These are phyloP conservation scores for Penicillium goetzii DNA, from an alignment of 495 filamentous ascomycete genomes.

Conservation along the genomic window DNA sequence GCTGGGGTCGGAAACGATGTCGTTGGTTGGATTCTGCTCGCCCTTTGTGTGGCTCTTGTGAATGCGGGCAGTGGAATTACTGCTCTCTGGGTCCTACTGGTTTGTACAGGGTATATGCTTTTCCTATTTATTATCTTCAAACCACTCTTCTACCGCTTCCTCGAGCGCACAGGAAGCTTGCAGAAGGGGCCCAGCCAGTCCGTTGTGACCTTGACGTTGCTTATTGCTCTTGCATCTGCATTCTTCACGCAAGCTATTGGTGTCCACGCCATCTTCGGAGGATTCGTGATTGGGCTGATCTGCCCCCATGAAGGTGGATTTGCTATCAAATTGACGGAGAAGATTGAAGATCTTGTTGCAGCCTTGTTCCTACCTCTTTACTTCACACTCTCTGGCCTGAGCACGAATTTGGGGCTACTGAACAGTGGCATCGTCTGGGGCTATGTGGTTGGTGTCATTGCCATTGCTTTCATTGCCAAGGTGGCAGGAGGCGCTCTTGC, in stretches of 20 bases:
- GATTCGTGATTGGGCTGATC: constrained; percentile 85
- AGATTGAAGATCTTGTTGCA: constrained; percentile 90
- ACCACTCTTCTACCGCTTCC: constrained; percentile 75
- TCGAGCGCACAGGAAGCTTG: constrained; percentile 74
- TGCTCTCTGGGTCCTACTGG: constrained; percentile 84
- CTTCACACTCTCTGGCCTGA: constrained; percentile 90
- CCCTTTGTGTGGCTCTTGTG: constrained; percentile 90
- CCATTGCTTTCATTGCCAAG: constrained; percentile 84
- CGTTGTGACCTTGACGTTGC: constrained; percentile 79
- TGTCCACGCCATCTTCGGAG: constrained; percentile 88
- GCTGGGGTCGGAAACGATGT: constrained; percentile 97
- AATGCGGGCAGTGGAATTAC: constrained; percentile 85
- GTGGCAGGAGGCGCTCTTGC: constrained; percentile 84
- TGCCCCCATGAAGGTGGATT: constrained; percentile 95
- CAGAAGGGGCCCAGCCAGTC: constrained; percentile 90
- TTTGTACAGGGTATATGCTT: constrained; percentile 73
- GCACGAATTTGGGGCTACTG: constrained; percentile 85
- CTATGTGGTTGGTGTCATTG: constrained; percentile 85
- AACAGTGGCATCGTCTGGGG: constrained; percentile 85
- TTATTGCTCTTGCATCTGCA: constrained; percentile 79
- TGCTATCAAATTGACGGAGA: constrained; percentile 92
- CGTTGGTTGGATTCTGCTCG: constrained; percentile 90
- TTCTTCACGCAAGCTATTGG: constrained; percentile 97
- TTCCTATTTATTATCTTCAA: constrained; percentile 77
- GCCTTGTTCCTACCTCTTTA: constrained; percentile 93